Conservation (phyloP, 768 basidiomycete genomes). For the Kwoniella botswanensis region DNA sequence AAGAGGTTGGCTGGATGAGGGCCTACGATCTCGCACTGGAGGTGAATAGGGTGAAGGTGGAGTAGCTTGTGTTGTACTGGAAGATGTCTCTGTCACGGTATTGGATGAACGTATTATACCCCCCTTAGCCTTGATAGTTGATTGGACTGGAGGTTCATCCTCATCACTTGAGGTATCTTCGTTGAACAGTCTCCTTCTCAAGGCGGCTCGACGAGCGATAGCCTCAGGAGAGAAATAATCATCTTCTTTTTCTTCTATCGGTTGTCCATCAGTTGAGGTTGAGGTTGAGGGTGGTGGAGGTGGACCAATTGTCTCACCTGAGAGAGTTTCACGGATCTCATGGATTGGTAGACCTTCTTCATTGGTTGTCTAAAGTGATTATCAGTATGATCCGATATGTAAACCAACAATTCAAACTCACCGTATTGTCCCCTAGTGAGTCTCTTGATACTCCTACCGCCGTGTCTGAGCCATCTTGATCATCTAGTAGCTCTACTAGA, state of each 20-base stretch:
- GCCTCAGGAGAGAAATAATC: constrained; percentile 43
- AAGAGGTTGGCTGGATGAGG: constrained; percentile 18
- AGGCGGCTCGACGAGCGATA: constrained; percentile 27
- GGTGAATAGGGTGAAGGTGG: not conserved
- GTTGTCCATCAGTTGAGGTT: not conserved
- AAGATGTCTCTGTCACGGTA: not conserved
- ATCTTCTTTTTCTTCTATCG: constrained; percentile 14
- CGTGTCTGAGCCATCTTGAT: constrained; percentile 4
- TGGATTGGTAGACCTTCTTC: constrained; percentile 52
- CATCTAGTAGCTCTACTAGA: constrained; percentile 14
- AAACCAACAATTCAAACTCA: constrained; percentile 1
- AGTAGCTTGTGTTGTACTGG: not conserved
- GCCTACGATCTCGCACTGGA: not conserved
- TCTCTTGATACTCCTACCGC: not conserved
- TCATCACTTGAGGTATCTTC: constrained; percentile 28
- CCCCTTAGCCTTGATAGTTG: constrained; percentile 12
- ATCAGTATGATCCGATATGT: not conserved
- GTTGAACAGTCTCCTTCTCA: constrained; percentile 33
- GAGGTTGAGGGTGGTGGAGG: constrained; percentile 18
- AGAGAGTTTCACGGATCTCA: constrained; percentile 44
- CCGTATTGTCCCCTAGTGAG: constrained; percentile 16
- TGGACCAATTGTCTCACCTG: constrained; percentile 36
- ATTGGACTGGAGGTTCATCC: constrained; percentile 20
- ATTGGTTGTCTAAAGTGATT: constrained; percentile 27
- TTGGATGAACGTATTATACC: constrained; percentile 16